These are phyloP conservation scores for Arthrinium phaeospermum DNA, from an alignment of 2,329 filamentous ascomycete genomes.

Conservation along the genomic window DNA sequence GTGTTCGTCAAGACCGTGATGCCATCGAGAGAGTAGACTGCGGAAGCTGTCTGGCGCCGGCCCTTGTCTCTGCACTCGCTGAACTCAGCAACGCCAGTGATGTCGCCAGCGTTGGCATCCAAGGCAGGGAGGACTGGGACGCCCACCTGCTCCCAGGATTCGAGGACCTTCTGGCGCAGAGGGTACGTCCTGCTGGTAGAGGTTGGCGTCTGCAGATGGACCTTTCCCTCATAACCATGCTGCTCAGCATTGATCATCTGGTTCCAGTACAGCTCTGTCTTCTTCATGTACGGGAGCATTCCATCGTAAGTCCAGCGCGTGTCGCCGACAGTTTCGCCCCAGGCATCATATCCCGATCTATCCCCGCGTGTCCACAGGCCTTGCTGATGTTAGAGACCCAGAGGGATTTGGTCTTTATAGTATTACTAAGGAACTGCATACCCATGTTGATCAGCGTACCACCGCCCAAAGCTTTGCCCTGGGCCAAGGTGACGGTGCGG, in stretches of 20 bases:
- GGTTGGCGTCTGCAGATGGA: constrained; percentile 34
- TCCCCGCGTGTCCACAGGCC: background rate
- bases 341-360: constrained; percentile 22
- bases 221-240: constrained; percentile 43
- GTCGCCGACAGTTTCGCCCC: constrained; percentile 29
- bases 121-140: constrained; percentile 31
- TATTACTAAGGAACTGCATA: background rate
- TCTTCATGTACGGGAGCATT: constrained; percentile 52
- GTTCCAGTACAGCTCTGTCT: constrained; percentile 41
- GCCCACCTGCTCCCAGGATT: constrained; percentile 49
- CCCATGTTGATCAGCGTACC: constrained; percentile 43
- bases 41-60: constrained; percentile 30
- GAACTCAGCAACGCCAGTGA: constrained; percentile 41
- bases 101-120: constrained; percentile 37
- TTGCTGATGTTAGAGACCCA: background rate
- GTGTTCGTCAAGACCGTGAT: constrained; percentile 31
- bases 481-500: constrained; percentile 27
- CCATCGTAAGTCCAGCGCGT: constrained; percentile 50
- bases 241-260: constrained; percentile 38
- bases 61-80: constrained; percentile 30
- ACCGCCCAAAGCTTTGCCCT: constrained; percentile 44
- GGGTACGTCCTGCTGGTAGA: constrained; percentile 42
- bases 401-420: background rate
- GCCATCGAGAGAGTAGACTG: constrained; percentile 29
- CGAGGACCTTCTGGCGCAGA: constrained; percentile 40